A percentile compares a stretch with the other conserved stretches of the same genome.
Conservation (phyloP, 139 green algal genomes). For the Coelastrella sp. region DNA sequence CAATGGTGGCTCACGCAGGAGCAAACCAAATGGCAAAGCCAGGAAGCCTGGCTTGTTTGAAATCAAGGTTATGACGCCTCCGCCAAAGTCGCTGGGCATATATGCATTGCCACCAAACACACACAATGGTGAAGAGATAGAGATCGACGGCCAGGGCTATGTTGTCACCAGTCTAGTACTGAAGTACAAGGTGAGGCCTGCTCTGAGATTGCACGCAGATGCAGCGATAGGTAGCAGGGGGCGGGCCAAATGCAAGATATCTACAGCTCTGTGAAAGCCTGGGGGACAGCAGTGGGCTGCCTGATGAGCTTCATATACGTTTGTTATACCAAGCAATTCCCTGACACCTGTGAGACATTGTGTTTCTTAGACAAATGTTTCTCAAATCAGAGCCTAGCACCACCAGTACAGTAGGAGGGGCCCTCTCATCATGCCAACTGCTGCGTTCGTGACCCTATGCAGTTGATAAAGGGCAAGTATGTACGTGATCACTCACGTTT, state of each 20-base stretch:
- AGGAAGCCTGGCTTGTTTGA: constrained; percentile 56
- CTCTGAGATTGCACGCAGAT: too few species aligned
- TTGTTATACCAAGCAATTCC: too few species aligned
- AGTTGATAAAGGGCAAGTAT: constrained; percentile 52
- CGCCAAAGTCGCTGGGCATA: constrained; percentile 59
- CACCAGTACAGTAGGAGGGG: too few species aligned
- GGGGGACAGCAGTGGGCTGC: too few species aligned
- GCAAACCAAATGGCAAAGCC: constrained; percentile 37
- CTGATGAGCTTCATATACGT: too few species aligned
- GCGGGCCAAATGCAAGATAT: too few species aligned
- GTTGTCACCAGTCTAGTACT: constrained; percentile 8
- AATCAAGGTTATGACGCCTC: constrained; percentile 45
- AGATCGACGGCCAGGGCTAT: constrained; percentile 60
- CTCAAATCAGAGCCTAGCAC: too few species aligned
- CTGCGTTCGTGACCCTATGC: not conserved
- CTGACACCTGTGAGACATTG: too few species aligned
- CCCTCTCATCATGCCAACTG: too few species aligned
- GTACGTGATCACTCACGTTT: constrained; percentile 47
- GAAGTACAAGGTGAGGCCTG: constrained; percentile 1
- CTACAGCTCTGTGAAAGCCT: too few species aligned
- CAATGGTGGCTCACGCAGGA: not conserved
- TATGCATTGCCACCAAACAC: constrained; percentile 69
- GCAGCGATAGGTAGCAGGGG: too few species aligned
- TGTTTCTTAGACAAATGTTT: too few species aligned
- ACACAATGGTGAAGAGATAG: constrained; percentile 67